These are phyloP conservation scores for Daldinia eschscholtzii DNA, from an alignment of 2,329 filamentous ascomycete genomes.

Conservation along the genomic window DNA sequence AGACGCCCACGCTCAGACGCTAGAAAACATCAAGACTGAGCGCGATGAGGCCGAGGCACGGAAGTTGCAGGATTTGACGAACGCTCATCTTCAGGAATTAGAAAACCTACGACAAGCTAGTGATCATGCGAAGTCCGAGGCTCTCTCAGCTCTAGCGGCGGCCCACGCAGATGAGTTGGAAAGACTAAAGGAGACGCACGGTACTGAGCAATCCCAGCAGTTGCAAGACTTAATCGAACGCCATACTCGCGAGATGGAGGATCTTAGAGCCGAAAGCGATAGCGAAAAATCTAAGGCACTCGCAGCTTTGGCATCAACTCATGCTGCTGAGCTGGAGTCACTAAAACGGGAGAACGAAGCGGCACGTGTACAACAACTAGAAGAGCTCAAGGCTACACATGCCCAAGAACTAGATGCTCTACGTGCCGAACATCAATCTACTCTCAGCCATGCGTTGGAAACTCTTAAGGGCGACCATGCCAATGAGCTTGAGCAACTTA, in stretches of 20 bases:
- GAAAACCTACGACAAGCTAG: slow-evolving; percentile 41
- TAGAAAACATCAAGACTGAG: slow-evolving; percentile 44
- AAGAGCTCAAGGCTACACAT: slow-evolving; percentile 46
- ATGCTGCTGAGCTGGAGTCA: slow-evolving; percentile 23
- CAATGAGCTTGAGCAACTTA: slow-evolving; percentile 45
- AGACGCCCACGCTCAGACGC: slow-evolving; percentile 35
- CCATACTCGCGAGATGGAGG: slow-evolving; percentile 41
- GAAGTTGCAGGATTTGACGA: slow-evolving; percentile 42
- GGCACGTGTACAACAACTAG: slow-evolving; percentile 33
- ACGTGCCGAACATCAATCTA: slow-evolving; percentile 43
- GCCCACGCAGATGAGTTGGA: slow-evolving; percentile 31
- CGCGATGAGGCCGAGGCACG: slow-evolving; percentile 41
- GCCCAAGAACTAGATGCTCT: slow-evolving; percentile 42
- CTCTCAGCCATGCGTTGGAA: slow-evolving; percentile 36
- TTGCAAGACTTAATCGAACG: slow-evolving; percentile 43
- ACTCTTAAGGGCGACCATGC: slow-evolving; percentile 42
- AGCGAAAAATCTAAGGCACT: slow-evolving; percentile 40
- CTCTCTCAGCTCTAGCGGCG: slow-evolving; percentile 37
- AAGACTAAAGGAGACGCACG: slow-evolving; percentile 8
- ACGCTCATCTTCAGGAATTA: slow-evolving; percentile 40
- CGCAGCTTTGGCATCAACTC: slow-evolving; percentile 31
- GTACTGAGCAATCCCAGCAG: slow-evolving; percentile 18
- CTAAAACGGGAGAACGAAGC: slow-evolving; percentile 20
- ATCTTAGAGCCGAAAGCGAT: slow-evolving; percentile 38
- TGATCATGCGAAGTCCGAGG: slow-evolving; percentile 38